Conservation (phyloP, 1,284 basidiomycete genomes). For the Cystobasidium sp. region DNA sequence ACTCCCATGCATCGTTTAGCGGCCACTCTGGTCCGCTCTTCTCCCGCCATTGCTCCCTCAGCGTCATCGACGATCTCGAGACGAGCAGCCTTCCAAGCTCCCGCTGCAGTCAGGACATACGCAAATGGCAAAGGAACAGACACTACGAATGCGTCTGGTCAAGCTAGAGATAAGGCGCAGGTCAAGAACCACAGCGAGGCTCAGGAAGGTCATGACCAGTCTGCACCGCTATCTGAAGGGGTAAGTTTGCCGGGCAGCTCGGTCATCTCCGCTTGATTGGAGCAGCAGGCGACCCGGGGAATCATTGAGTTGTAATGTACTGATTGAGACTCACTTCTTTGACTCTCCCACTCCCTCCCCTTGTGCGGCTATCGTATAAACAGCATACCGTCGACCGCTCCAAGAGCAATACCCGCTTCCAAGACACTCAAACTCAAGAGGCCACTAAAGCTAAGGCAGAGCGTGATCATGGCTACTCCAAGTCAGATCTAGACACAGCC, state of each 20-base stretch:
- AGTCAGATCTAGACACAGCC: constrained; percentile 20
- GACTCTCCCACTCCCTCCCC: not conserved
- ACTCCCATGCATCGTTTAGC: constrained; percentile 26
- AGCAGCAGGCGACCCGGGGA: not conserved
- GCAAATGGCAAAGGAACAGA: constrained; percentile 28
- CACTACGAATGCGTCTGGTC: constrained; percentile 22
- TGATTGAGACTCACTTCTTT: not conserved
- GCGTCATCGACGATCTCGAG: constrained; percentile 31
- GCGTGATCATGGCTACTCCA: constrained; percentile 18
- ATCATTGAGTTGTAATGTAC: not conserved
- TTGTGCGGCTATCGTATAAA: no score
- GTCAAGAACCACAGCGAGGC: constrained; percentile 25
- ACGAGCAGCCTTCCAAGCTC: not conserved
- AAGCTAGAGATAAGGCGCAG: constrained; percentile 10
- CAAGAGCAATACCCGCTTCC: constrained; percentile 19
- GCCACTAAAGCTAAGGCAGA: constrained; percentile 19
- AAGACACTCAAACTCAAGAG: constrained; percentile 35
- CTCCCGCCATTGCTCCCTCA: not conserved
- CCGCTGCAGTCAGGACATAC: constrained; percentile 12
- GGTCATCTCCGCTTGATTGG: constrained; percentile 2
- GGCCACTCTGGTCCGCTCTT: not conserved
- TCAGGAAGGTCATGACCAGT: constrained; percentile 5
- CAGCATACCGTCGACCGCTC: constrained; percentile 38
- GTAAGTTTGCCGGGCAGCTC: not conserved
- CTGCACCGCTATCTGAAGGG: constrained; percentile 13